These are phyloP conservation scores for Trichoderma koningii DNA, from an alignment of 2,329 filamentous ascomycete species.

Conservation along the genomic window DNA sequence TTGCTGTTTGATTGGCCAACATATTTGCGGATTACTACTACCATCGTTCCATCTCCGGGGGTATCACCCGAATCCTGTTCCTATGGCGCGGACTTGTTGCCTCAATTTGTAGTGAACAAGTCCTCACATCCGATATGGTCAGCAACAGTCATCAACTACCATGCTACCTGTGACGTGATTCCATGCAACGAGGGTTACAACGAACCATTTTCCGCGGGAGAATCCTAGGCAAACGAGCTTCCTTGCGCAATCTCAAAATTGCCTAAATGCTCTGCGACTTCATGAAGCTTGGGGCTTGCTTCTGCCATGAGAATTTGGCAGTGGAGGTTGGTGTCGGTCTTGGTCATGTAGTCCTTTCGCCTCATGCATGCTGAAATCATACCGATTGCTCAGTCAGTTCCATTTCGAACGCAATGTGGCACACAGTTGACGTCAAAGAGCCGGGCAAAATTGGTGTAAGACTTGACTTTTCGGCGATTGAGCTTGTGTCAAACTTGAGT, in stretches of 20 bases:
- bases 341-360: too few species aligned
- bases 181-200: neutral
- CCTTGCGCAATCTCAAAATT: neutral
- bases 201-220: neutral
- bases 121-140: neutral
- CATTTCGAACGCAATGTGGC: too few species aligned
- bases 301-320: neutral
- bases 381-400: too few species aligned
- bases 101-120: neutral
- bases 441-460: too few species aligned
- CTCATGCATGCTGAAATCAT: too few species aligned
- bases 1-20: neutral
- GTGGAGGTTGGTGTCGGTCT: neutral
- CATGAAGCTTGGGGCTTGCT: neutral
- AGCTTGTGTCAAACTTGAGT: too few species aligned
- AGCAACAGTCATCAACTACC: neutral
- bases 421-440: neutral
- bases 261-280: neutral
- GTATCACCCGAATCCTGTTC: neutral
- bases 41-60: neutral
- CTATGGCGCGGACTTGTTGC: neutral
- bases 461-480: too few species aligned
- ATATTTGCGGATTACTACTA: neutral
- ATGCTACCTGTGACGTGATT: neutral
- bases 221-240: neutral